phyloP scores from a whole-genome alignment of 768 basidiomycete genomes.

The Trametes elegans region DNA sequence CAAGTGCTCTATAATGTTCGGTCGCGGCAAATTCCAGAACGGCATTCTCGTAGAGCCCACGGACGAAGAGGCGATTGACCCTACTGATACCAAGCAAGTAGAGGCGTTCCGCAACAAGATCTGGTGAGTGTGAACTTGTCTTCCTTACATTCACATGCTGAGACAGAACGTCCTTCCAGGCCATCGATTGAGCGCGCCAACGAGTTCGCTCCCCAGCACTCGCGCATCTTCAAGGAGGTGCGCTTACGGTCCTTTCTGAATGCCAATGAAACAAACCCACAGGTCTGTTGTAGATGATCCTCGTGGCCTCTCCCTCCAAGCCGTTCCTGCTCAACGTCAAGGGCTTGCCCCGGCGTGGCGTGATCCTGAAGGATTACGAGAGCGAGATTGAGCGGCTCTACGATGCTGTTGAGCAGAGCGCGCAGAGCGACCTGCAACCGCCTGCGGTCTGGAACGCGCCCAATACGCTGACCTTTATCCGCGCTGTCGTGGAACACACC shows the following conservation, averaged over 20 bases:
- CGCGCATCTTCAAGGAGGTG: slow-evolving; percentile 49
- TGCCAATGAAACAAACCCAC: neutral
- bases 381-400: slow-evolving; percentile 42
- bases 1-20: slow-evolving; percentile 37
- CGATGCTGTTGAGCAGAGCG: slow-evolving; percentile 30
- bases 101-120: slow-evolving; percentile 35
- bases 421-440: slow-evolving; percentile 30
- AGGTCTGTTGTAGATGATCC: slow-evolving; percentile 30
- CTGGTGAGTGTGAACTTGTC: slow-evolving; percentile 32
- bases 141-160: no score
- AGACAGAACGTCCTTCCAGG: neutral
- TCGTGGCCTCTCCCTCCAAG: slow-evolving; percentile 30
- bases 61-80: slow-evolving; percentile 29
- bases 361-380: slow-evolving; percentile 33
- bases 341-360: slow-evolving; percentile 27
- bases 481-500: slow-evolving; percentile 33
- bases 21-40: slow-evolving; percentile 39
- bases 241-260: neutral
- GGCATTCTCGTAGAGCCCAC: slow-evolving; percentile 41
- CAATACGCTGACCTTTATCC: slow-evolving; percentile 31
- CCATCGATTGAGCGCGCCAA: slow-evolving; percentile 40
- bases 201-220: slow-evolving; percentile 42
- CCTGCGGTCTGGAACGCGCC: slow-evolving; percentile 30
- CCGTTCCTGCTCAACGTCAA: slow-evolving; percentile 35
- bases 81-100: slow-evolving; percentile 28